Base-by-base conservation (phyloP, 2,329 filamentous ascomycete species). In the Fusarium gaditjirri region DNA sequence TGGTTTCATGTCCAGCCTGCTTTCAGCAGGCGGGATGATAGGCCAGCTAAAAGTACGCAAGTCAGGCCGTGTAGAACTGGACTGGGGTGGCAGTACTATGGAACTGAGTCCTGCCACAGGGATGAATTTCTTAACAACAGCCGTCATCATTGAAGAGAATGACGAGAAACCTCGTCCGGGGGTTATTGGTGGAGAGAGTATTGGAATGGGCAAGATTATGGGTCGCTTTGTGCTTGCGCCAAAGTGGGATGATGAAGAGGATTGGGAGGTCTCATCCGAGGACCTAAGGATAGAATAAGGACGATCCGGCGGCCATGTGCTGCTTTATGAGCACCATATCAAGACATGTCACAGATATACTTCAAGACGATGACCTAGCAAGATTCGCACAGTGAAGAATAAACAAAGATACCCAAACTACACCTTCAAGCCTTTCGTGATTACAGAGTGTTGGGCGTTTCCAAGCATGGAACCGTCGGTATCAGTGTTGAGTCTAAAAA, bases 181-280 rank as follows among this genome's bases (percentile, higher is more conserved):
- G 11, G 79, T 81, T n/a, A 58, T 82, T 33, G 80, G 84, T 25
- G 89, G 88, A 23, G 83, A 84, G 52, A 87, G 87, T 35, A 86
- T 87, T 62, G 88, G 88, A 50, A 90, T 92, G 88, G 90, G 90
- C 53, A 86, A 87, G 75, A 86, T 92, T 65, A 87, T 88, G 83
- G 89, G 88, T 54, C 87, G 88, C 68, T 91, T 91, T 78, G 85
- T 89, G 23, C 81, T 90, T 23, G 88, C 87, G 31, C 89, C 89
- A 12, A 84, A 86, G 47, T 91, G 87, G 83, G 85, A 84, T 41
- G 88, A 89, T 54, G 87, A 88, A 73, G 84, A 87, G 61, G 87
- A 89, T 35, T 90, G 88, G 88, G 80, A 84, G 19, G 85, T 83
- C 47, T 77, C 79, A 35, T 77, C 79, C 2, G 80, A 82, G 47